Percentiles rank a stretch among this genome's conserved stretches.
Evolutionary conservation across 805 yeast genomes (phyloP).

Genomic region (Spathaspora boniae): DNA sequence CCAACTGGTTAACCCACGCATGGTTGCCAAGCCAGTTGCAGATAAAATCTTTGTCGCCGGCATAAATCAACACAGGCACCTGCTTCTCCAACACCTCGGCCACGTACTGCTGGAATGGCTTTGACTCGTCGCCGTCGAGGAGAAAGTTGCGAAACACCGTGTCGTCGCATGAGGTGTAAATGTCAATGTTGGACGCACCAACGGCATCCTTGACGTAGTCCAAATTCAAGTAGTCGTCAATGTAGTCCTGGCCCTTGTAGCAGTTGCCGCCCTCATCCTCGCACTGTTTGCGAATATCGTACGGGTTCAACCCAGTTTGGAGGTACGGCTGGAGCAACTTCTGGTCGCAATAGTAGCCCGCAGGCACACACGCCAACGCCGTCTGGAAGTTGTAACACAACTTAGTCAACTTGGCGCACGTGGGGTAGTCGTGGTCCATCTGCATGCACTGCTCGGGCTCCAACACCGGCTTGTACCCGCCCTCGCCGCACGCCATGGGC

Average conservation of each 20-base stretch:
- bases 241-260: slow-evolving; percentile 47
- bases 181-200: slow-evolving; percentile 52
- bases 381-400: slow-evolving; percentile 29
- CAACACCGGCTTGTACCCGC: slow-evolving; percentile 39
- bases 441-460: slow-evolving; percentile 28
- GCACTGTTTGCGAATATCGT: slow-evolving; percentile 58
- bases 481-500: slow-evolving; percentile 47
- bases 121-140: slow-evolving; percentile 63
- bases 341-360: slow-evolving; percentile 28
- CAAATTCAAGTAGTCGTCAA: slow-evolving; percentile 52
- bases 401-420: slow-evolving; percentile 28
- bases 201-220: slow-evolving; percentile 51
- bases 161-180: slow-evolving; percentile 46
- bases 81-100: slow-evolving; percentile 37
- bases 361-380: slow-evolving; percentile 41
- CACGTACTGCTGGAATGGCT: slow-evolving; percentile 67
- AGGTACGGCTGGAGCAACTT: slow-evolving; percentile 26
- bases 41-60: slow-evolving; percentile 45
- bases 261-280: slow-evolving; percentile 48
- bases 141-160: slow-evolving; percentile 48
- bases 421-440: slow-evolving; percentile 32
- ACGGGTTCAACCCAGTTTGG: slow-evolving; percentile 58
- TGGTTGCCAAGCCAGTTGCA: slow-evolving; percentile 47
- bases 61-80: slow-evolving; percentile 40
- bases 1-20: slow-evolving; percentile 36